Percentiles rank a stretch among this genome's conserved stretches.
Evolutionary conservation across 2,329 filamentous ascomycete species (phyloP).

Genomic region (Sporothrix sp.): DNA sequence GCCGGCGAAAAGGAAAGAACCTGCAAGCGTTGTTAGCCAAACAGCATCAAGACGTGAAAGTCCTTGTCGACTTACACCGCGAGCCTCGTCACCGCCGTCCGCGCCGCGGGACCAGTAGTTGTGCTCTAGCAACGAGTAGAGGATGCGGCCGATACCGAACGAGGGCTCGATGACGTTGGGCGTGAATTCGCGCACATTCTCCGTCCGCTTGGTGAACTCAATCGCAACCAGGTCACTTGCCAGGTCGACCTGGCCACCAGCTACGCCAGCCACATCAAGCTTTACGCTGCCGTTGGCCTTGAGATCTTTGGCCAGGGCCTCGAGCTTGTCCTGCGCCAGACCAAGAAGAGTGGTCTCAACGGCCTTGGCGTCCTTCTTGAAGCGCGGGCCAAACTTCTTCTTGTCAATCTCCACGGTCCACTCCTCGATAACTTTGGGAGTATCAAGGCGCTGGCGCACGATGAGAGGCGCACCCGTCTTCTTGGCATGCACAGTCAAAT

Average conservation of each 20-base stretch:
- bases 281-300: slow-evolving; percentile 63
- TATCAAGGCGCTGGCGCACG: slow-evolving; percentile 70
- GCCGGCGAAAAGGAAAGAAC: slow-evolving; percentile 47
- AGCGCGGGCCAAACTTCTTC: slow-evolving; percentile 91
- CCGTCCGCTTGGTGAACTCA: slow-evolving; percentile 70
- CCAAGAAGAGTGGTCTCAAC: slow-evolving; percentile 71
- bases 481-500: slow-evolving; percentile 84
- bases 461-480: slow-evolving; percentile 80
- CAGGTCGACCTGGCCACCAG: slow-evolving; percentile 66
- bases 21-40: slow-evolving; percentile 30
- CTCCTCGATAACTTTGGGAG: slow-evolving; percentile 72
- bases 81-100: slow-evolving; percentile 67
- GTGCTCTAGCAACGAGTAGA: slow-evolving; percentile 91
- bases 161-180: slow-evolving; percentile 97
- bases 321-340: slow-evolving; percentile 70
- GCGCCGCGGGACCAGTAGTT: slow-evolving; percentile 77
- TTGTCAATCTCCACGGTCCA: slow-evolving; percentile 83
- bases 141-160: slow-evolving; percentile 89
- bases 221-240: slow-evolving; percentile 71
- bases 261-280: slow-evolving; percentile 60
- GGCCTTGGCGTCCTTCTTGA: slow-evolving; percentile 87
- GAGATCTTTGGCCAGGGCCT: slow-evolving; percentile 67
- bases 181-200: slow-evolving; percentile 82
- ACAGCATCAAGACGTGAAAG: background rate
- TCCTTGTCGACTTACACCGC: slow-evolving; percentile 56